A percentile compares a stretch with the other conserved stretches of the same genome.
These are phyloP conservation scores for Lodderomyces oxycetoniae DNA, from an alignment of 1,139 yeast species.

Conservation along the genomic window DNA sequence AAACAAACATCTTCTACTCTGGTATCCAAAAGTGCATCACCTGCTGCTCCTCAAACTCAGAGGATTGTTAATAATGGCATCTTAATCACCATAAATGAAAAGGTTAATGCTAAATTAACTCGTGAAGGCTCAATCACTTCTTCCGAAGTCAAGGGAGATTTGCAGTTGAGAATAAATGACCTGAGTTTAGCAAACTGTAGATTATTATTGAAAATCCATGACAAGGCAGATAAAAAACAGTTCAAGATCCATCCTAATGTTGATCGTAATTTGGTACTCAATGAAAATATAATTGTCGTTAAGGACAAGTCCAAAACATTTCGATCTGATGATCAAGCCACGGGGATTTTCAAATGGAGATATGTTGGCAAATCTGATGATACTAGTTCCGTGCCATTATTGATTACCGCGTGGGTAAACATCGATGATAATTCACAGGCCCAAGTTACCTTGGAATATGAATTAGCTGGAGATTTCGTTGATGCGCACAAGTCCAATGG, in stretches of 20 bases:
- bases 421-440: conserved; percentile 54
- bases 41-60: conserved; percentile 21
- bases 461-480: conserved; percentile 45
- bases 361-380: conserved; percentile 58
- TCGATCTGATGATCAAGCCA: conserved; percentile 85
- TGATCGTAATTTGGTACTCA: conserved; percentile 66
- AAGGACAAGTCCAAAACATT: conserved; percentile 76
- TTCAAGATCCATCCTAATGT: conserved; percentile 96
- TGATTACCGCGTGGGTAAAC: conserved; percentile 82
- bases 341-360: conserved; percentile 92
- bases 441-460: conserved; percentile 86
- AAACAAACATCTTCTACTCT: conserved; percentile 4
- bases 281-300: conserved; percentile 57
- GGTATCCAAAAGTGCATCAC: conserved; percentile 21
- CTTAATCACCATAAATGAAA: conserved; percentile 72
- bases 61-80: conserved; percentile 67
- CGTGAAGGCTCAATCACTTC: conserved; percentile 78
- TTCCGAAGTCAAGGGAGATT: conserved; percentile 85
- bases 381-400: conserved; percentile 60
- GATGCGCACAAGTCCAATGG: conserved; percentile 30
- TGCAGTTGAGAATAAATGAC: conserved; percentile 82
- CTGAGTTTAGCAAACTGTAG: conserved; percentile 61
- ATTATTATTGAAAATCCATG: conserved; percentile 51
- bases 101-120: conserved; percentile 67
- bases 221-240: conserved; percentile 50